Base-by-base conservation (phyloP, 75 land plant species). In the Pseudotsuga menziesii region DNA sequence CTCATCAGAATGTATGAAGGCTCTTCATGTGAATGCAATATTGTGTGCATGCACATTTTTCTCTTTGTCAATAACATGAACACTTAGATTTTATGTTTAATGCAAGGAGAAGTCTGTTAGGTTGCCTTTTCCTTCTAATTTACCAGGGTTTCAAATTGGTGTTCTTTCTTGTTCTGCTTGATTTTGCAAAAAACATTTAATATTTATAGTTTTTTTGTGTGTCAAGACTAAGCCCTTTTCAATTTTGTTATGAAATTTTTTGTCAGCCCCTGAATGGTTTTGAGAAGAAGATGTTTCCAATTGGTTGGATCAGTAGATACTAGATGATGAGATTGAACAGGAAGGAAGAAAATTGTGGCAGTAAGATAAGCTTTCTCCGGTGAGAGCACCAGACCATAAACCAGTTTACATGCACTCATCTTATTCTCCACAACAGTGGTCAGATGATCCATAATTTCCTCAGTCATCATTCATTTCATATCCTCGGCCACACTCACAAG, bases 281-380 rank as follows among this genome's bases (percentile, higher is more conserved):
- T 89, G 79, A 23, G 91, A 87, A 25, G 77, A 77, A 57, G 90
- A 86, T 14, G 72, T 82, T 69, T 55, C 80, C 76, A 82, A 75
- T 60, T 89, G 93, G 95, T 57, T 81, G 57, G 93, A 88, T 77
- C 87, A 82, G 73, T 81, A 85, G 59, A 79, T 85, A 72, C 58
- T 84, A 76, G 91, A 88, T 73, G 69, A 76, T 69, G 89, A 89
- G 59, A 70, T 74, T 77, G 72, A 76, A 56, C 75, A 82, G 58
- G 90, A 90, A 58, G 87, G 83, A 13, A 91, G 85, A 75, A 84
- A 85, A 77, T 93, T 91, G 89, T 88, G 83, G 82, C 87, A 90
- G 41, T 89, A 88, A 75, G 89, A 90, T 7, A 87, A 89, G 55
- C 75, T 77, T 60, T 75, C 82, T 59, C 78, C 96, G 17, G 57